Conservation (phyloP, 139 green algal genomes). For the Coelastrella sp. region DNA sequence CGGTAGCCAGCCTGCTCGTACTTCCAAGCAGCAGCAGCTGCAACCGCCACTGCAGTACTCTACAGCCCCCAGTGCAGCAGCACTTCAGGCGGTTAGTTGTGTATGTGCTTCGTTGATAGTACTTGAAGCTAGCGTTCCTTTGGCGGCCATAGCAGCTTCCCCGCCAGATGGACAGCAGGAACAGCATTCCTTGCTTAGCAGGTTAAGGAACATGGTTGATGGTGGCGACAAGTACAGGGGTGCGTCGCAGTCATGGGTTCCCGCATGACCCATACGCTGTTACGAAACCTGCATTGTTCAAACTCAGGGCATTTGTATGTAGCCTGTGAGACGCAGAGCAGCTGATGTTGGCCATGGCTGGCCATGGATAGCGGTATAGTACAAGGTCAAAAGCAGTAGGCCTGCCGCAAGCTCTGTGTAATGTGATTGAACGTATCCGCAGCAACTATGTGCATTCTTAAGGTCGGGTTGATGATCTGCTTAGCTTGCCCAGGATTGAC, state of each 20-base stretch:
- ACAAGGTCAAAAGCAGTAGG: too few species aligned
- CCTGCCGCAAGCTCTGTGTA: too few species aligned
- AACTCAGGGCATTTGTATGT: too few species aligned
- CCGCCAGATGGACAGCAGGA: not conserved
- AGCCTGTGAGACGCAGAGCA: too few species aligned
- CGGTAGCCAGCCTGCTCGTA: too few species aligned
- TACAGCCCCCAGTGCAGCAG: not conserved
- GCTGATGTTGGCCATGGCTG: too few species aligned
- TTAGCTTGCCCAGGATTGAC: not conserved
- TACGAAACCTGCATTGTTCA: not conserved
- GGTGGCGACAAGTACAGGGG: not conserved
- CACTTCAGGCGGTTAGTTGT: not conserved
- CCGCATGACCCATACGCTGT: not conserved
- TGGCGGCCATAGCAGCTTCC: not conserved
- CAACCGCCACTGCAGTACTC: not conserved
- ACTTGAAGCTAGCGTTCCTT: not conserved
- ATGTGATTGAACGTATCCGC: too few species aligned
- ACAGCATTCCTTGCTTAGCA: conserved; percentile 13
- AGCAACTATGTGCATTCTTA: too few species aligned
- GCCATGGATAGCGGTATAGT: too few species aligned
- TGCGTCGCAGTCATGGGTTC: not conserved
- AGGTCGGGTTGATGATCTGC: not conserved
- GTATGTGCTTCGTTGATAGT: conserved; percentile 1
- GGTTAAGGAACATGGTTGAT: not conserved
- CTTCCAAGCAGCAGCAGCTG: not conserved